These are phyloP conservation scores for Zanthoxylum bungeanum DNA, from an alignment of 345 rosid species.

Conservation along the genomic window DNA sequence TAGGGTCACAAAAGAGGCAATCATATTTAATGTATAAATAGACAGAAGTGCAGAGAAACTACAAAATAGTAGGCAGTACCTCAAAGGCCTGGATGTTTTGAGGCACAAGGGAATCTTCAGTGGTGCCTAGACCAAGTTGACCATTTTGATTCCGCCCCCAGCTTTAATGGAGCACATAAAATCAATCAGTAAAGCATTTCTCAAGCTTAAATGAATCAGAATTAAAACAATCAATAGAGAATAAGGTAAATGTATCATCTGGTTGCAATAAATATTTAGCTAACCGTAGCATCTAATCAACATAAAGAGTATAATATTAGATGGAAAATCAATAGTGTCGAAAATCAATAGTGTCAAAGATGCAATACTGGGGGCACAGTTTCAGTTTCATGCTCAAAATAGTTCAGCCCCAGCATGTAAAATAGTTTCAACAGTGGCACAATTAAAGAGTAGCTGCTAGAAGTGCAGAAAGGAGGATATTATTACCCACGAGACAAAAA, in stretches of 20 bases:
- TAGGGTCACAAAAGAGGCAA: neutral
- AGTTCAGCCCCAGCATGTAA: neutral
- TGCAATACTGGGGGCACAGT: neutral
- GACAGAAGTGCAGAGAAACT: conserved; percentile 3
- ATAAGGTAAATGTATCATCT: neutral
- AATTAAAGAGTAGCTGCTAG: neutral
- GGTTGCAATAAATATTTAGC: neutral
- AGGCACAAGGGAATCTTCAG: conserved; percentile 87
- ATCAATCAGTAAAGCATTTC: conserved; percentile 2
- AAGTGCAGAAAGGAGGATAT: neutral
- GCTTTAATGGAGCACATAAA: conserved; percentile 38
- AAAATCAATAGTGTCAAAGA: neutral
- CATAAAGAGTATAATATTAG: neutral
- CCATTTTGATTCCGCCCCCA: conserved; percentile 99
- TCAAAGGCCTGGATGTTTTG: conserved; percentile 82
- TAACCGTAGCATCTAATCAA: neutral
- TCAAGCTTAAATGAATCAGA: neutral
- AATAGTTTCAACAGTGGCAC: neutral
- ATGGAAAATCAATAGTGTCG: neutral
- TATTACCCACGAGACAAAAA: neutral
- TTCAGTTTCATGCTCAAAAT: neutral
- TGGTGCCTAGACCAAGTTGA: conserved; percentile 93
- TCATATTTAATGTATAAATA: no score
- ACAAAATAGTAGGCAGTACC: conserved; percentile 33
- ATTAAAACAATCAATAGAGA: neutral